phyloP scores from a whole-genome alignment of 73 alveolate genomes.

The Paramecium sonneborni region DNA sequence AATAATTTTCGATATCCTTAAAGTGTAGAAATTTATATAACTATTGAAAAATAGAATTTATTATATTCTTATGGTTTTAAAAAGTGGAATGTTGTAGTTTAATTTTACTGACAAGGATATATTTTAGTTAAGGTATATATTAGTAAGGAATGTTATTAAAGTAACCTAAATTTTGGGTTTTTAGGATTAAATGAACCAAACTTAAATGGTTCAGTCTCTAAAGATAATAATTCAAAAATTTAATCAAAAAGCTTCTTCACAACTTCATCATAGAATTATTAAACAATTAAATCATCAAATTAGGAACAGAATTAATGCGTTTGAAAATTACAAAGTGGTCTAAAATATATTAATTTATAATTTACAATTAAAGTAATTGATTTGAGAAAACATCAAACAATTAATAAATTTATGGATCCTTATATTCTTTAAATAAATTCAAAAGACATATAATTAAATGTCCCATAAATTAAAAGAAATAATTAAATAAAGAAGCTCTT shows the following conservation, averaged over 20 bases:
- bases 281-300: not conserved
- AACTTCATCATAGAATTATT: not conserved
- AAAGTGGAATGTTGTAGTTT: not conserved
- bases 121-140: not conserved
- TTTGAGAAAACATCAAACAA: not conserved
- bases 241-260: not conserved
- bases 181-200: not conserved
- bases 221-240: not conserved
- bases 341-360: not conserved
- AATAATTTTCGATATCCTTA: not conserved
- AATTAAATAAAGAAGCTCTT: not conserved
- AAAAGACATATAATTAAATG: not conserved
- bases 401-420: not conserved
- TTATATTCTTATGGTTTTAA: not conserved
- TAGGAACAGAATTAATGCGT: not conserved
- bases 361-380: not conserved
- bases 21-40: not conserved
- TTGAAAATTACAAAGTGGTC: not conserved
- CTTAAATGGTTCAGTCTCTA: not conserved
- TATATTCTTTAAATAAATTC: not conserved
- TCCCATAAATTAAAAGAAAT: not conserved
- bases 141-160: not conserved
- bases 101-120: not conserved
- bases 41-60: not conserved
- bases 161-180: not conserved